Conservation (phyloP, 1,139 yeast species). For the Diutina rugosa region DNA sequence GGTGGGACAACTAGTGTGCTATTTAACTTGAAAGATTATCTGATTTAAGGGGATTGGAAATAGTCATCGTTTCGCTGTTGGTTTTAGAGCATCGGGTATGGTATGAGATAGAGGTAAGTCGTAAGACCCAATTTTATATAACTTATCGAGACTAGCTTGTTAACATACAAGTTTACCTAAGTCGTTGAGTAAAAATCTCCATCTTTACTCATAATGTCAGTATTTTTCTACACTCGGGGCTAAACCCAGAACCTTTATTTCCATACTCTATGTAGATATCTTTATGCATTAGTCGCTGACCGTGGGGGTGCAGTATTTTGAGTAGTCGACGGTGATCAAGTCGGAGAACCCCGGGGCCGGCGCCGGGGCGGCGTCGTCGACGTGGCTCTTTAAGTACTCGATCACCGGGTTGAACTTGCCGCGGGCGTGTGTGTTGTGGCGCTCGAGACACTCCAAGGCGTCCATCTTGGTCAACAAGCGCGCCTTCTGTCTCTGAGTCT, state of each 20-base stretch:
- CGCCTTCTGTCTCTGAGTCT: constrained; percentile 15
- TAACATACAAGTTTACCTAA: too few species aligned
- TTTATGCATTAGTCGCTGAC: not conserved
- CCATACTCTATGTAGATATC: not conserved
- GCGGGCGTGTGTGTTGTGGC: constrained; percentile 45
- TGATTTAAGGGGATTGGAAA: too few species aligned
- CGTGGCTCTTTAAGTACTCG: constrained; percentile 31
- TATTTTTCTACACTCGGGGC: not conserved
- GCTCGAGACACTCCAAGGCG: constrained; percentile 31
- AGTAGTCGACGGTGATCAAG: constrained; percentile 33
- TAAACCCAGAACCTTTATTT: not conserved
- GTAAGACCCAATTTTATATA: too few species aligned
- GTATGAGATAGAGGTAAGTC: too few species aligned
- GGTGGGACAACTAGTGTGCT: too few species aligned
- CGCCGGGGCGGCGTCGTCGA: constrained; percentile 13
- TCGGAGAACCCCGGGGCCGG: constrained; percentile 15
- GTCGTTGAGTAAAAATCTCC: too few species aligned
- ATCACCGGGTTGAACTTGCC: constrained; percentile 36
- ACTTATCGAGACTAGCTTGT: too few species aligned
- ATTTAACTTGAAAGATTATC: too few species aligned
- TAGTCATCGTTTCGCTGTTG: too few species aligned
- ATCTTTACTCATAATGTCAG: too few species aligned
- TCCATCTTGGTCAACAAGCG: constrained; percentile 9
- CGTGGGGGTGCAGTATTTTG: constrained; percentile 25
- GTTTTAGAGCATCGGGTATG: too few species aligned